These are phyloP conservation scores for Saposhnikovia divaricata DNA, from an alignment of 129 eudicot species.

Conservation along the genomic window DNA sequence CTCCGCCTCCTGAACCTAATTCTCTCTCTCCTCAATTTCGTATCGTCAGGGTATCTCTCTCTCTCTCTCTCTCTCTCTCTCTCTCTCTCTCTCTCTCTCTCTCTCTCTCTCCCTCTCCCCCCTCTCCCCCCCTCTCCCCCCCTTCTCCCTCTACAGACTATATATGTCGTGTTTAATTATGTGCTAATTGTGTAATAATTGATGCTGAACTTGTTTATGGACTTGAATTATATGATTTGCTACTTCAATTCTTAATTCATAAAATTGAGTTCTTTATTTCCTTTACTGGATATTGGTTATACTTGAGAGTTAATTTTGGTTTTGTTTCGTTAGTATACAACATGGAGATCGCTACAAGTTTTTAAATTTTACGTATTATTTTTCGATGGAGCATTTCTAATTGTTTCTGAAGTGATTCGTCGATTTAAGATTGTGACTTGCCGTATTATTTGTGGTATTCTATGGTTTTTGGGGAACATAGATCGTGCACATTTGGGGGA, in stretches of 20 bases:
- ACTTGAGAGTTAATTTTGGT: not conserved
- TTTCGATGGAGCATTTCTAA: too few species aligned
- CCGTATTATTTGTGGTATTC: too few species aligned
- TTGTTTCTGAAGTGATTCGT: too few species aligned
- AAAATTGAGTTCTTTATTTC: not conserved
- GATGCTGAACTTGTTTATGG: constrained; percentile 1
- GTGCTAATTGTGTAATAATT: not conserved
- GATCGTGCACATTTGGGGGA: too few species aligned
- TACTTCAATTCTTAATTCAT: not conserved
- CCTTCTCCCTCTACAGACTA: not conserved
- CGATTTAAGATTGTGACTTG: too few species aligned
- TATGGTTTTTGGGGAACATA: too few species aligned
- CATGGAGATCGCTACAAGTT: too few species aligned
- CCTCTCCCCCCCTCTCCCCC: not conserved
- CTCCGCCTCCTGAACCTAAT: constrained; percentile 43
- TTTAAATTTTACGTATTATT: too few species aligned
- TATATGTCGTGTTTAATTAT: not conserved
- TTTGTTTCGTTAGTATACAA: not conserved
- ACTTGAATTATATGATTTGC: not conserved
- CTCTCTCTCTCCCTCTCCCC: too few species aligned
- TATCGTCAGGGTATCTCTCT: constrained; percentile 43
- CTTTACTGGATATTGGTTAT: not conserved
- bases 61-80: not conserved
- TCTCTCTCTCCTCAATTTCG: constrained; percentile 47
- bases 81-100: too few species aligned